Evolutionary conservation across 1,139 yeast species (phyloP).

Genomic region (Candida albicans): DNA sequence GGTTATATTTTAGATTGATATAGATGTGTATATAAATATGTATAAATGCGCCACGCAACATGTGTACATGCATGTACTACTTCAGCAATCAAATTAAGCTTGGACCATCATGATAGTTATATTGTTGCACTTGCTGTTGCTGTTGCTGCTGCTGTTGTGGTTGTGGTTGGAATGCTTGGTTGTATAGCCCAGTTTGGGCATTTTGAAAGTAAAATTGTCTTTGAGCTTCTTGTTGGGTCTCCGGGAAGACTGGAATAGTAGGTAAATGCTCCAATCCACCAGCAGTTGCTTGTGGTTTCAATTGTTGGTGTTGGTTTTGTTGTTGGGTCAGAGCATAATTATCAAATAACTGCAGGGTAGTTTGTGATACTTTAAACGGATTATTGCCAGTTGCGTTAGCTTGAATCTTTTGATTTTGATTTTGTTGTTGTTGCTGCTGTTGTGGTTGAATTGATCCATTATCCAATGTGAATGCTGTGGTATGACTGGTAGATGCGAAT

Average conservation of each 20-base stretch:
- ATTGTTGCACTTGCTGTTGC: slow-evolving; percentile 13
- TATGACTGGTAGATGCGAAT: slow-evolving; percentile 33
- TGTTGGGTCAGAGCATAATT: slow-evolving; percentile 19
- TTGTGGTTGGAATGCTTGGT: slow-evolving; percentile 21
- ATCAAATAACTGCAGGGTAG: slow-evolving; percentile 37
- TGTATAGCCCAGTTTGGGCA: slow-evolving; percentile 42
- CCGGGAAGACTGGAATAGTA: slow-evolving; percentile 65
- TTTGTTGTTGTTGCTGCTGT: slow-evolving; percentile 17
- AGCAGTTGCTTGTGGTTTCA: slow-evolving; percentile 57
- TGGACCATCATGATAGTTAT: slow-evolving; percentile 26
- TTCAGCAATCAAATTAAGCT: slow-evolving; percentile 21
- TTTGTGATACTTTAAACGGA: slow-evolving; percentile 45
- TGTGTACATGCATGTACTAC: background rate
- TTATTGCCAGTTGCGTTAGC: slow-evolving; percentile 43
- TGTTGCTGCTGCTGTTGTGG: slow-evolving; percentile 14
- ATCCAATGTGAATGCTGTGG: slow-evolving; percentile 38
- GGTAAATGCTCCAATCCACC: slow-evolving; percentile 67
- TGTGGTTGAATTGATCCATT: slow-evolving; percentile 16
- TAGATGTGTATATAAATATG: background rate
- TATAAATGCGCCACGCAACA: slow-evolving; percentile 4
- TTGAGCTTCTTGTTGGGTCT: slow-evolving; percentile 49
- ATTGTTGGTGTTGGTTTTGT: slow-evolving; percentile 17
- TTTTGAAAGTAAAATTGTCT: slow-evolving; percentile 36
- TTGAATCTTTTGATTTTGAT: slow-evolving; percentile 20
- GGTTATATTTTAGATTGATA: background rate